phyloP scores from a whole-genome alignment of 73 alveolate genomes.

The Paramecium biaurelia region DNA sequence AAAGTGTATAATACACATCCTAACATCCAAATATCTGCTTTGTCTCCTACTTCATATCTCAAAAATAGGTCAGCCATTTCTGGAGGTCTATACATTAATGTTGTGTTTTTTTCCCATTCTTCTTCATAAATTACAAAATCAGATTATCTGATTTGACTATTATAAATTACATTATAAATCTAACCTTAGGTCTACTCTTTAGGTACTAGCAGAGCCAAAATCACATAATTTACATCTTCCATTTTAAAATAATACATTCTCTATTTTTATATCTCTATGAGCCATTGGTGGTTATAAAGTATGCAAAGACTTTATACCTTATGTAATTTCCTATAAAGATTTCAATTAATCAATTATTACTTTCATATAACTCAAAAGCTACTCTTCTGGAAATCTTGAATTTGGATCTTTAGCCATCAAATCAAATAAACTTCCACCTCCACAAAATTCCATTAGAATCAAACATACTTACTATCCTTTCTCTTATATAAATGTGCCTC shows the following conservation, averaged over 20 bases:
- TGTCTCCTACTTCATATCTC: constrained; percentile 73
- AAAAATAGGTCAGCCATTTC: constrained; percentile 93
- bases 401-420: constrained; percentile 48
- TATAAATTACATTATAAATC: background rate
- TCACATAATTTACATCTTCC: constrained; percentile 95
- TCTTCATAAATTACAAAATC: constrained; percentile 82
- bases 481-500: constrained; percentile 33
- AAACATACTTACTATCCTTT: background rate
- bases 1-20: constrained; percentile 90
- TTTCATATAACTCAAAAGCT: background rate
- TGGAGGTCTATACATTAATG: constrained; percentile 98
- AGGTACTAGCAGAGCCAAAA: constrained; percentile 90
- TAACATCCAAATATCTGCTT: constrained; percentile 95
- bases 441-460: constrained; percentile 57
- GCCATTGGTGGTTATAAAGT: constrained; percentile 42
- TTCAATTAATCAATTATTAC: background rate
- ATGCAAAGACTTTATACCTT: constrained; percentile 53
- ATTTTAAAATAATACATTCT: constrained; percentile 82
- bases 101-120: constrained; percentile 88
- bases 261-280: constrained; percentile 93
- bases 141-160: background rate
- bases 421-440: constrained; percentile 58
- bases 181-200: constrained; percentile 65
- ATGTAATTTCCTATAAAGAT: constrained; percentile 10
- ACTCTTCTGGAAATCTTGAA: background rate